Evolutionary conservation across 352 stramenopile genomes (phyloP).

Genomic region (Phytophthora multivora): DNA sequence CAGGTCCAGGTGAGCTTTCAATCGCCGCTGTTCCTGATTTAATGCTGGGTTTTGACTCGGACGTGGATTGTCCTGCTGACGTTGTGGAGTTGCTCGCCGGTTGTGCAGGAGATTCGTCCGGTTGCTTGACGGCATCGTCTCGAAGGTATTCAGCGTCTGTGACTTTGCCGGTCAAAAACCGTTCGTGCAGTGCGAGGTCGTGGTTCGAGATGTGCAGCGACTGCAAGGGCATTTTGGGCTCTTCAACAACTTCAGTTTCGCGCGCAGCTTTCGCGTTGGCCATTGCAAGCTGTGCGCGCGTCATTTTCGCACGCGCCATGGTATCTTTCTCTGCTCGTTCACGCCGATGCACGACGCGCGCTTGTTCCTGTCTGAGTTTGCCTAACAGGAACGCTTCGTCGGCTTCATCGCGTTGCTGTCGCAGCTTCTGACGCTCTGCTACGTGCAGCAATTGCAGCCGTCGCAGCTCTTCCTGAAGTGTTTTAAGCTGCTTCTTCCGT

Average conservation of each 20-base stretch:
- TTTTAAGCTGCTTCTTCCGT: slow-evolving; percentile 59
- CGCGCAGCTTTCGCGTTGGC: slow-evolving; percentile 24
- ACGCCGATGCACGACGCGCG: slow-evolving; percentile 47
- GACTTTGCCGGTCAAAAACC: slow-evolving; percentile 71
- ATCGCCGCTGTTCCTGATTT: background rate
- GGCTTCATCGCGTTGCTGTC: slow-evolving; percentile 64
- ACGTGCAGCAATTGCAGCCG: slow-evolving; percentile 62
- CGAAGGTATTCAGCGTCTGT: slow-evolving; percentile 61
- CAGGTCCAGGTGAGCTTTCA: background rate
- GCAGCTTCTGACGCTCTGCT: slow-evolving; percentile 63
- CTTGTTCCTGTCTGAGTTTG: slow-evolving; percentile 61
- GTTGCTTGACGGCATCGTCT: slow-evolving; percentile 32
- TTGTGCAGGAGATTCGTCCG: background rate
- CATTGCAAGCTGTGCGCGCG: slow-evolving; percentile 29
- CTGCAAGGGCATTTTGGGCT: slow-evolving; percentile 47
- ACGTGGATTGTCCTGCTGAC: slow-evolving; percentile 23
- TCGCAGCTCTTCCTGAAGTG: slow-evolving; percentile 60
- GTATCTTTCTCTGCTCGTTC: slow-evolving; percentile 48
- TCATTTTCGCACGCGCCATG: slow-evolving; percentile 44
- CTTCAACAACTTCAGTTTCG: slow-evolving; percentile 26
- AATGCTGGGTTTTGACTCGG: slow-evolving; percentile 7
- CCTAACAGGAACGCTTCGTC: slow-evolving; percentile 69
- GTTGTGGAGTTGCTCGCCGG: slow-evolving; percentile 2
- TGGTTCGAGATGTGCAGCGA: slow-evolving; percentile 81
- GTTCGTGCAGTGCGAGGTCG: slow-evolving; percentile 67